Base-by-base conservation (phyloP, 2,329 filamentous ascomycete species). In the Fusarium duplospermum region DNA sequence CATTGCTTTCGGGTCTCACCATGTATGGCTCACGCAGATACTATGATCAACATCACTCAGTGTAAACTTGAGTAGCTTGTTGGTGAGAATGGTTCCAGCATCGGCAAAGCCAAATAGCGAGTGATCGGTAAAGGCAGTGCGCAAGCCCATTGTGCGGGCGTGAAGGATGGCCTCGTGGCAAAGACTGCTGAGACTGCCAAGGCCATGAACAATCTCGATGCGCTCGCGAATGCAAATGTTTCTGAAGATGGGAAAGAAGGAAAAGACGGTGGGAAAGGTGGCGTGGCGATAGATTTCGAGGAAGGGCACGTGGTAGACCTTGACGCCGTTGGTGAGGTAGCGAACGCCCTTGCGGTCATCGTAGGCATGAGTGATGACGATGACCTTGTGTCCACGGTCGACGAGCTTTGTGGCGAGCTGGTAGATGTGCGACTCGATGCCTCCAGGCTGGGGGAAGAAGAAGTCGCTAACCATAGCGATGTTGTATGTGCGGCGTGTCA, bases 131-230 rank as follows among this genome's bases (percentile, higher is more conserved):
- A 98, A 98, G 52, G 98, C 96, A 0, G 97, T 98, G 60, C 95
- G 91, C 76, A 99, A 82, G 2, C 96, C 95, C 97, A 99, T 99
- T 4, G 96, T 98, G 65, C 96, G 88, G 13, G 94, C 96, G 84
- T 99, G 96, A 11, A 99, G 85, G 67, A 99, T 97, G 11, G 94
- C 96, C 83, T 99, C 96, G 80, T 97, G 94, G 80, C 96, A 98
- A 60, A 99, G 88, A 81, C 92, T 97, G 83, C 95, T 98, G 71
- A 99, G 87, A 81, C 94, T 98, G 35, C 90, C 96, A 86, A 99
- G 96, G n/a, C 96, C 96, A 81, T 99, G 96, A 0, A 99, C 95
- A 78, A 99, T 99, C 82, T 98, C 93, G 76, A 99, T 98, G 70
- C 92, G 90, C 83, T 99, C 96, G 54, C 96, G 92, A 70, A 99